These are phyloP conservation scores for Coffea humblotiana DNA, from an alignment of 305 asterid species.

Conservation along the genomic window DNA sequence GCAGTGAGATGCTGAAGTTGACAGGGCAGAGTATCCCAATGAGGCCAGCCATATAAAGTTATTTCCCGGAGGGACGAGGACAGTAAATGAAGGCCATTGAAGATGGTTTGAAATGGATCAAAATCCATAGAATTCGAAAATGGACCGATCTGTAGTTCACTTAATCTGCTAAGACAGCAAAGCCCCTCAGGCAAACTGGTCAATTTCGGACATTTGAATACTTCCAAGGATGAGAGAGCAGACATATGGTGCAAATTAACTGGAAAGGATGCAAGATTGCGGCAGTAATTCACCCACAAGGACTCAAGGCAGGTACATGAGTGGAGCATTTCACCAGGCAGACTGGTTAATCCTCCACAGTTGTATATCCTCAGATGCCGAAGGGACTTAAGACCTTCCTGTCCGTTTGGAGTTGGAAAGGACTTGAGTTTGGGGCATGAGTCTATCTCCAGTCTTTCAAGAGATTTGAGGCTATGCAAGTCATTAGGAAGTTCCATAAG, in stretches of 20 bases:
- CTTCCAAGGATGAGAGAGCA: not conserved
- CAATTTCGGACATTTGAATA: not conserved
- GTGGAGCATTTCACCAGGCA: conserved; percentile 2
- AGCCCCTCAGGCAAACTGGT: not conserved
- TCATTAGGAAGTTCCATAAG: conserved; percentile 5
- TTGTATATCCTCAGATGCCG: not conserved
- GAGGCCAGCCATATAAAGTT: not conserved
- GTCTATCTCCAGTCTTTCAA: not conserved
- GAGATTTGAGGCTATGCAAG: conserved; percentile 1
- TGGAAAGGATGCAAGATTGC: not conserved
- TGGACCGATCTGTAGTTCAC: not conserved
- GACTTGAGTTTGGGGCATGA: conserved; percentile 4
- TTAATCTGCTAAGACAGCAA: not conserved
- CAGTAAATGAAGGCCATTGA: not conserved
- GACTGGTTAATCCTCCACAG: conserved; percentile 12
- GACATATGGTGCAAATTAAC: not conserved
- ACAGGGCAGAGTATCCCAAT: not conserved
- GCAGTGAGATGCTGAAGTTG: not conserved
- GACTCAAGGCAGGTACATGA: not conserved
- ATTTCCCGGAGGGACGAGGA: not conserved
- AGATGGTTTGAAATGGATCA: not conserved
- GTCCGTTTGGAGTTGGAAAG: conserved; percentile 8
- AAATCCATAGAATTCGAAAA: not conserved
- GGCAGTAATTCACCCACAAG: not conserved
- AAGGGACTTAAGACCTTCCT: conserved; percentile 10